These are phyloP conservation scores for Linderniella brevidens DNA, from an alignment of 257 asterid genomes.

Conservation along the genomic window DNA sequence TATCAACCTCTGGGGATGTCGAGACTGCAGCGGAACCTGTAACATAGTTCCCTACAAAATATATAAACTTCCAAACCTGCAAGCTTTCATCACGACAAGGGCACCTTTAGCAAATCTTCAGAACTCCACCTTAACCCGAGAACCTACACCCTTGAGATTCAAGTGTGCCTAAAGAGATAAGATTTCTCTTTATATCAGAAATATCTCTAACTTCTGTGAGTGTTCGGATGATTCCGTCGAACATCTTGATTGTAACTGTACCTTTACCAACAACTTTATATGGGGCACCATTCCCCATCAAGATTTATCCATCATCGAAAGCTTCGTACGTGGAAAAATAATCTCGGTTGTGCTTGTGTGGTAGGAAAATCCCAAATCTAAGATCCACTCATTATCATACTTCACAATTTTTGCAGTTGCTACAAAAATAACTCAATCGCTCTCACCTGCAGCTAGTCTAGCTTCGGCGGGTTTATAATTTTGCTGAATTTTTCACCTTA, in stretches of 20 bases:
- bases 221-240: not conserved
- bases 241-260: not conserved
- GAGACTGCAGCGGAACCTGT: not conserved
- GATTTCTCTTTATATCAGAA: not conserved
- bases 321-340: too few species aligned
- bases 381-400: not conserved
- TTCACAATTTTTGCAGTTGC: not conserved
- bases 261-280: not conserved
- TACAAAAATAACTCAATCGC: not conserved
- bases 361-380: not conserved
- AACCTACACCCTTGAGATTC: not conserved
- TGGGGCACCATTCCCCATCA: not conserved
- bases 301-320: not conserved
- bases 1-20: not conserved
- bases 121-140: not conserved
- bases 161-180: not conserved
- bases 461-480: not conserved
- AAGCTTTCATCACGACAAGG: not conserved
- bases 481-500: not conserved
- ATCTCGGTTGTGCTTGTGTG: not conserved
- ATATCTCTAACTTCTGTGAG: not conserved
- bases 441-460: not conserved
- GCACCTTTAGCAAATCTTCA: not conserved
- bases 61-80: not conserved
- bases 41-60: not conserved